Conservation (phyloP, 306 rosid species). For the Parietaria judaica region DNA sequence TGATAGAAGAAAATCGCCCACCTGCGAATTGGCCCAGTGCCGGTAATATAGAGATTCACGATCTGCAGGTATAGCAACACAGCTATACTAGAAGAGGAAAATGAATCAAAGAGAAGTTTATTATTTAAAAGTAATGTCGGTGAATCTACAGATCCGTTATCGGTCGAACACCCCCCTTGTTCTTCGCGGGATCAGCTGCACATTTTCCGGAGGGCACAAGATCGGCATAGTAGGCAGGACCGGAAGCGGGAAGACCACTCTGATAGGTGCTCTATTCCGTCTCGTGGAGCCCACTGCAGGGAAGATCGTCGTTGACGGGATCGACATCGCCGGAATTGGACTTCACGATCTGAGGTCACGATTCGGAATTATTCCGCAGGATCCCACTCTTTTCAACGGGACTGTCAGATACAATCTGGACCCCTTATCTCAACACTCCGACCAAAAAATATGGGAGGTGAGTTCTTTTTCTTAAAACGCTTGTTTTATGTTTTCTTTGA, state of each 20-base stretch:
- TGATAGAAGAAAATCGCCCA: conserved; percentile 50
- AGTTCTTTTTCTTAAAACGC: not conserved
- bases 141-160: conserved; percentile 36
- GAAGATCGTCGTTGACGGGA: conserved; percentile 43
- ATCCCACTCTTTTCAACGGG: conserved; percentile 74
- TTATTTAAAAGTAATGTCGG: not conserved
- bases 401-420: conserved; percentile 66
- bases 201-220: conserved; percentile 45
- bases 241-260: conserved; percentile 72
- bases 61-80: conserved; percentile 42
- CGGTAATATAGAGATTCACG: conserved; percentile 60
- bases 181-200: conserved; percentile 65
- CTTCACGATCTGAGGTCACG: conserved; percentile 62
- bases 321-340: conserved; percentile 57
- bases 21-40: conserved; percentile 49
- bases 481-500: not conserved
- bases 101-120: too few species aligned
- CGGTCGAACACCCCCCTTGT: conserved; percentile 53
- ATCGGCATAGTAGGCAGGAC: conserved; percentile 84
- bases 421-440: conserved; percentile 59
- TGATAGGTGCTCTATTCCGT: conserved; percentile 69
- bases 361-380: conserved; percentile 76
- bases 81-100: too few species aligned
- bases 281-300: conserved; percentile 64
- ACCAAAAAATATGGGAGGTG: conserved; percentile 75